These are phyloP conservation scores for Daedalea quercina DNA, from an alignment of 768 basidiomycete genomes.

Conservation along the genomic window DNA sequence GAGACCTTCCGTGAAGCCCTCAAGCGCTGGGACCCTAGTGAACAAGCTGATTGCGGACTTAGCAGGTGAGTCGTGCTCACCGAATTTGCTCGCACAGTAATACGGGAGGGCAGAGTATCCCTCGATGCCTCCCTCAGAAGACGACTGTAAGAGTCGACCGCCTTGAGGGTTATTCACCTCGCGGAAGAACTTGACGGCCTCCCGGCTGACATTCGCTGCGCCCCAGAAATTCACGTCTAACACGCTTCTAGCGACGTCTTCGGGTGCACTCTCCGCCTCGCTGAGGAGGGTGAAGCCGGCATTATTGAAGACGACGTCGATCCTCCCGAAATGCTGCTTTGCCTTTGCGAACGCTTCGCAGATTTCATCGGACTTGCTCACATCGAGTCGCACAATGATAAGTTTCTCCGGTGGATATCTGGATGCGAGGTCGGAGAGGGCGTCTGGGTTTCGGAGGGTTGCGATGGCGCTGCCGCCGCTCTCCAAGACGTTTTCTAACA, in stretches of 20 bases:
- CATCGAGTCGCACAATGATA: constrained; percentile 18
- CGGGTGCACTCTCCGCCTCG: constrained; percentile 15
- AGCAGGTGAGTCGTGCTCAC: constrained; percentile 1
- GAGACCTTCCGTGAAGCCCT: constrained; percentile 17
- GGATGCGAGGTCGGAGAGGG: constrained; percentile 15
- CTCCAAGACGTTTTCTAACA: constrained; percentile 15
- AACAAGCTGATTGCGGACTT: not conserved
- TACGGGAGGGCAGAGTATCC: constrained; percentile 11
- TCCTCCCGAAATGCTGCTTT: constrained; percentile 10
- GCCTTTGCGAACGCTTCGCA: constrained; percentile 14
- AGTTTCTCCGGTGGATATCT: constrained; percentile 11
- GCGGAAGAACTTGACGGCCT: constrained; percentile 27
- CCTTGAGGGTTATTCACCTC: constrained; percentile 24
- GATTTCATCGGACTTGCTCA: constrained; percentile 11
- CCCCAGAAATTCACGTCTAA: constrained; percentile 24
- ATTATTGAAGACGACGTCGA: constrained; percentile 23
- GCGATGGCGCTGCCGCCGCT: constrained; percentile 21
- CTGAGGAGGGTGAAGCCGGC: constrained; percentile 12
- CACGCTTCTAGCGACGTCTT: constrained; percentile 12
- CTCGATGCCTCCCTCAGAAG: constrained; percentile 25
- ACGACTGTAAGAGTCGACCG: constrained; percentile 32
- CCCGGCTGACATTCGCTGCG: constrained; percentile 21
- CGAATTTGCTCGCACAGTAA: constrained; percentile 21
- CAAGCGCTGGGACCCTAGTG: constrained; percentile 10
- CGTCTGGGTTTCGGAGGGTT: constrained; percentile 19